Base-by-base conservation (phyloP, 345 rosid species). In the Luvunga scandens region DNA sequence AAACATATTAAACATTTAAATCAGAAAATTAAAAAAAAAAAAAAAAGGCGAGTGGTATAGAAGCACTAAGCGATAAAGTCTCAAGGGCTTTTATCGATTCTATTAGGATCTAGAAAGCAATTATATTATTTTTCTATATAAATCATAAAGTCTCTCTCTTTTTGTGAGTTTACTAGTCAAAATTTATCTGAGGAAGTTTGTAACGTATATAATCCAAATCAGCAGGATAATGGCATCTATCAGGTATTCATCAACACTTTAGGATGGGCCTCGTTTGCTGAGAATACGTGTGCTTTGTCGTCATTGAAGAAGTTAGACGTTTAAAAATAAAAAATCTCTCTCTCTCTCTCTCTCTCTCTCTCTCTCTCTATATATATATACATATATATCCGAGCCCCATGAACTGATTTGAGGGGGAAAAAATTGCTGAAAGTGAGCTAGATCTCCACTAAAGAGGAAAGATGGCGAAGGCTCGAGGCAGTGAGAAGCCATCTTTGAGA, bases 401-500 rank as follows among this genome's bases (percentile, higher is more conserved):
- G 18, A 45, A 45, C 50, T 45, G 16, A 4, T 45, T 45, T 3
- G 50, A 45, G 50, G 50, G 42, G 50, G 1, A 36, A 36, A 36
- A 36, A 36, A 36, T 36, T 36, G 39, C 18, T 13, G 50, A 3
- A 45, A 12, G 50, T 4, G 50, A 53, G 57, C 18, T 4, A 53
- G 57, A 28, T 64, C 4, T 53, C 18, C 9, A 6, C 65, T 14
- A 55, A 42, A 42, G 50, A 45, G 50, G 50, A 45, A 12, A 12
- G 5, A 76, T 81, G 83, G 80, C 59, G 24, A 71, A 57, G 66
- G 24, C 45, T 16, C 53, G 16, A 55, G 19, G 39, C 28, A 22
- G 28, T 16, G 69, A 72, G 34, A 74, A 64, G 10, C 33, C 8
- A 73, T 1, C 30, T 39, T 25, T 84, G 78, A 84, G n/a, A n/a